Conservation (phyloP, 2,329 filamentous ascomycete species). For the Alternaria viburni region DNA sequence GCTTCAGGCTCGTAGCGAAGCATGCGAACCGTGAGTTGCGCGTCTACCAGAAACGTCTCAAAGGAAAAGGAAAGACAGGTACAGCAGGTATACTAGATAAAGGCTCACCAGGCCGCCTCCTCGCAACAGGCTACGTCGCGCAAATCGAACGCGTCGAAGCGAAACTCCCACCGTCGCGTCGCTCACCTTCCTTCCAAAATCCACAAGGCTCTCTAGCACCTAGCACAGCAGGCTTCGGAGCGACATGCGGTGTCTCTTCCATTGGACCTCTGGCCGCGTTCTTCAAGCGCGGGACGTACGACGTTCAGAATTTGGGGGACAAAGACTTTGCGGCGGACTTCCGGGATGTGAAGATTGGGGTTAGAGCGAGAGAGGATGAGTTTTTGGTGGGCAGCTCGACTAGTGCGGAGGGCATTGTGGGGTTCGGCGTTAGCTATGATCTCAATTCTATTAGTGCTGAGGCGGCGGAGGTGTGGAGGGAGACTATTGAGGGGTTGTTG, state of each 20-base stretch:
- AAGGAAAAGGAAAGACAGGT: constrained; percentile 18
- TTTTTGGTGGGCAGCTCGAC: constrained; percentile 54
- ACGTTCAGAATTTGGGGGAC: constrained; percentile 30
- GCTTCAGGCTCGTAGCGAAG: constrained; percentile 49
- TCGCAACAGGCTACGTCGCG: constrained; percentile 53
- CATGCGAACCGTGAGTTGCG: constrained; percentile 53
- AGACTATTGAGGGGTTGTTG: constrained; percentile 39
- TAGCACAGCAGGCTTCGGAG: constrained; percentile 37
- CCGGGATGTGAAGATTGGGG: constrained; percentile 44
- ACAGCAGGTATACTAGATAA: constrained; percentile 35
- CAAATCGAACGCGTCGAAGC: constrained; percentile 48
- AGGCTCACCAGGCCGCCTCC: constrained; percentile 48
- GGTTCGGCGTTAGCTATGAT: constrained; percentile 53
- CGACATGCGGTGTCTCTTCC: constrained; percentile 55
- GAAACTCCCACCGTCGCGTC: constrained; percentile 41
- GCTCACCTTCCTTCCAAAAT: constrained; percentile 24
- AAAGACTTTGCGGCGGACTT: constrained; percentile 52
- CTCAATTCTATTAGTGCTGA: constrained; percentile 44
- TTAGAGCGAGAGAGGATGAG: constrained; percentile 54
- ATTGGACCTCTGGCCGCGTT: constrained; percentile 48
- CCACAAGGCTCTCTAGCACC: constrained; percentile 49
- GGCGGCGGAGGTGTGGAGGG: constrained; percentile 38
- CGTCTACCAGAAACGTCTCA: constrained; percentile 53
- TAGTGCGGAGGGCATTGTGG: constrained; percentile 43
- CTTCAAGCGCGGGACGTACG: constrained; percentile 37